phyloP scores from a whole-genome alignment of 2,329 filamentous ascomycete species.

The Botrytis hyacinthi region DNA sequence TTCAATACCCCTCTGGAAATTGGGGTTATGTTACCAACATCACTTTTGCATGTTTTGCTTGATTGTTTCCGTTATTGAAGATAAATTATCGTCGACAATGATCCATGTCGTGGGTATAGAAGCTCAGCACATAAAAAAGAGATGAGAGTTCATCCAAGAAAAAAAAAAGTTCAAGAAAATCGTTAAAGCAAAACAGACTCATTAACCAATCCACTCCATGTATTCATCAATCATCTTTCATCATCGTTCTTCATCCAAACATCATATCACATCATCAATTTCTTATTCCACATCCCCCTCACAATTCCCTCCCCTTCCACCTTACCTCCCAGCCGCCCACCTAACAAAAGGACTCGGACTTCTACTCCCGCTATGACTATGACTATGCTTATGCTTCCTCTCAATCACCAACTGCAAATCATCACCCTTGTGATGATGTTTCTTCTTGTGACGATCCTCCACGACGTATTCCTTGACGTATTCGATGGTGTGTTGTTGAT shows the following conservation, averaged over 20 bases:
- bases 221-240: not conserved
- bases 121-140: constrained; percentile 6
- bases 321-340: constrained; percentile 19
- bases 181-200: not conserved
- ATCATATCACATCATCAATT: not conserved
- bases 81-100: not conserved
- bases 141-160: constrained; percentile 11
- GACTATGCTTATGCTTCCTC: constrained; percentile 14
- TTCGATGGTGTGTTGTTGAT: constrained; percentile 21
- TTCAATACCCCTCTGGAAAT: not conserved
- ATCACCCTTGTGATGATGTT: constrained; percentile 23
- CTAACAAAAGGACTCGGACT: constrained; percentile 19
- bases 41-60: not conserved
- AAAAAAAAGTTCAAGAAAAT: not conserved
- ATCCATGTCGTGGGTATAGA: constrained; percentile 7
- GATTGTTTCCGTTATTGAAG: too few species aligned
- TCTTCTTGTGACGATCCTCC: constrained; percentile 35
- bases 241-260: not conserved
- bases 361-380: constrained; percentile 8
- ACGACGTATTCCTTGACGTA: constrained; percentile 36
- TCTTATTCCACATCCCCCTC: not conserved
- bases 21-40: not conserved
- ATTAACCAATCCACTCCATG: not conserved
- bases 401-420: constrained; percentile 21
- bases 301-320: not conserved